Evolutionary conservation across 805 yeast species (phyloP).

Genomic region (Kuraishia floccosa): DNA sequence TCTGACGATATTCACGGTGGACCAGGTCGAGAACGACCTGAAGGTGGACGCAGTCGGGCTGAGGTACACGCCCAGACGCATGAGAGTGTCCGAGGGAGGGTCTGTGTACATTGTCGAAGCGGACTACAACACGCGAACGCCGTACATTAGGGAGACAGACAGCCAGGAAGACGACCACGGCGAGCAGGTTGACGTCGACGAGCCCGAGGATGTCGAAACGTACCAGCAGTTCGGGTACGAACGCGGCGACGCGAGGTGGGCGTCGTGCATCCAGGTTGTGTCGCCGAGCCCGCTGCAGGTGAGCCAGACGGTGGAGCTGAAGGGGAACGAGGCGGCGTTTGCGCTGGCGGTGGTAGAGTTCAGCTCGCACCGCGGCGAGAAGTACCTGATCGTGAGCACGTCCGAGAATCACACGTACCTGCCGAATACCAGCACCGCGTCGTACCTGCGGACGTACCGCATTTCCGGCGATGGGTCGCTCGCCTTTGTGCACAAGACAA

Average conservation of each 20-base stretch:
- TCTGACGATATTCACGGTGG: constrained; percentile 45
- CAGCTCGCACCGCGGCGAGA: constrained; percentile 14
- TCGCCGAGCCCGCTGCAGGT: constrained; percentile 22
- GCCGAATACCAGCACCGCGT: constrained; percentile 14
- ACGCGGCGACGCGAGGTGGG: constrained; percentile 23
- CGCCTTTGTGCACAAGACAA: constrained; percentile 48
- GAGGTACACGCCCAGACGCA: constrained; percentile 37
- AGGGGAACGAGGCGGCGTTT: constrained; percentile 28
- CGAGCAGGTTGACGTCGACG: constrained; percentile 11
- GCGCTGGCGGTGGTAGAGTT: constrained; percentile 21
- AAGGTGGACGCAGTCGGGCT: constrained; percentile 27
- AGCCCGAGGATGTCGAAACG: constrained; percentile 18
- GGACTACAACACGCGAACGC: constrained; percentile 25
- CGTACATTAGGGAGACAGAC: constrained; percentile 10
- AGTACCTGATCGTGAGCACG: constrained; percentile 35
- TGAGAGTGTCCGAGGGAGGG: constrained; percentile 10
- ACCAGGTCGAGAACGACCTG: constrained; percentile 21
- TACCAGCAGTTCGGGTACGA: constrained; percentile 34
- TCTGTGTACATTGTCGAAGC: constrained; percentile 31
- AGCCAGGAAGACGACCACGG: constrained; percentile 5
- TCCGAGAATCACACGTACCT: constrained; percentile 15
- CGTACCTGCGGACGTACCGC: constrained; percentile 24
- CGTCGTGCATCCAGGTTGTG: constrained; percentile 42
- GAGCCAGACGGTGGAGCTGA: constrained; percentile 31
- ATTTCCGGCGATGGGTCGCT: constrained; percentile 25